Percentiles rank a stretch among this genome's conserved stretches.
Conservation (phyloP, 805 yeast species). For the Spathaspora hagerdaliae region DNA sequence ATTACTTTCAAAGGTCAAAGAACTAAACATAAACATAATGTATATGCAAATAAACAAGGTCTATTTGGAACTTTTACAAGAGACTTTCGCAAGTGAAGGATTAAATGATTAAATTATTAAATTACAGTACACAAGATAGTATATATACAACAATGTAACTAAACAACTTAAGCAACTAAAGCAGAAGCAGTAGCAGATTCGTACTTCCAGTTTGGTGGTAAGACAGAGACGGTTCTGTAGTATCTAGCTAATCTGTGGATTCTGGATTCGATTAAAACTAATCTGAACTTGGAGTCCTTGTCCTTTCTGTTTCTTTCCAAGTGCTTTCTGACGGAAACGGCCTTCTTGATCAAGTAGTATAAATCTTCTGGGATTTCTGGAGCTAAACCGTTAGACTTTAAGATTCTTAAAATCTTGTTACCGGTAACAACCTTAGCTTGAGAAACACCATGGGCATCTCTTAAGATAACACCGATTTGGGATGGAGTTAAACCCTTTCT, state of each 20-base stretch:
- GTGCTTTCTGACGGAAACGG: constrained; percentile 99
- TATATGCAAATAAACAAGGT: no score
- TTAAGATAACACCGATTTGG: constrained; percentile 97
- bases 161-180: constrained; percentile 81
- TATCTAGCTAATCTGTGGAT: constrained; percentile 99
- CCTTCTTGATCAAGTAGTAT: constrained; percentile 98
- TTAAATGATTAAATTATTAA: background rate
- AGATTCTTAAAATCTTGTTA: constrained; percentile 98
- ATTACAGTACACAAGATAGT: background rate
- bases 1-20: no score
- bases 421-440: constrained; percentile 97
- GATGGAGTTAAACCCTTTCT: constrained; percentile 99
- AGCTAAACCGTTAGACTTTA: constrained; percentile 99
- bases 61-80: no score
- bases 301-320: constrained; percentile 99
- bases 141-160: background rate
- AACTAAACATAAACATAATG: no score
- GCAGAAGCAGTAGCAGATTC: constrained; percentile 99
- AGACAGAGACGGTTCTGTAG: constrained; percentile 99
- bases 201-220: constrained; percentile 99
- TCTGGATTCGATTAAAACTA: constrained; percentile 99
- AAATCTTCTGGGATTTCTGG: constrained; percentile 99
- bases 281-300: constrained; percentile 99
- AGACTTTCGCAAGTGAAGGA: background rate
- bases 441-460: constrained; percentile 99